Percentiles rank a stretch among this genome's conserved stretches.
These are phyloP conservation scores for Solanum tarapatanum DNA, from an alignment of 257 asterid genomes.

Conservation along the genomic window DNA sequence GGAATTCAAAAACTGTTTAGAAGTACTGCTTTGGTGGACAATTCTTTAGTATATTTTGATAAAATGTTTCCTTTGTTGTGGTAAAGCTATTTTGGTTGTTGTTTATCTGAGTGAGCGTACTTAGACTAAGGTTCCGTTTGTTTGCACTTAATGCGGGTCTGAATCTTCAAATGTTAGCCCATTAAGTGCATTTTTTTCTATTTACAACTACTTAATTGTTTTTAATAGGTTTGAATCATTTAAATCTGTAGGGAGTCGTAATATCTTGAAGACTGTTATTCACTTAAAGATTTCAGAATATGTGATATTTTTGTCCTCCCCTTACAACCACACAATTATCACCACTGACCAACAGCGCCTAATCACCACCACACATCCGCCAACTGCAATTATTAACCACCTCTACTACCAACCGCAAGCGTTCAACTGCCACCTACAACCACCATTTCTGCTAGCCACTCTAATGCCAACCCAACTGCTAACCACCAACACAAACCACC, in stretches of 20 bases:
- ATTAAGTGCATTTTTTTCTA: background rate
- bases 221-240: background rate
- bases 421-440: background rate
- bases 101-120: background rate
- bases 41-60: background rate
- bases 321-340: background rate
- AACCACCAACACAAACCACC: background rate
- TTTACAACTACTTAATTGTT: background rate
- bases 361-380: background rate
- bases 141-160: background rate
- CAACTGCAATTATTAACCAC: background rate
- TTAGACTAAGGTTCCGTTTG: background rate
- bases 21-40: background rate
- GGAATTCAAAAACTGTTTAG: background rate
- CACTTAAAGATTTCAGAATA: background rate
- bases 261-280: background rate
- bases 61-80: background rate
- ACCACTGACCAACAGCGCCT: background rate
- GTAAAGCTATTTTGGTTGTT: background rate
- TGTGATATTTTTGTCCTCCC: background rate
- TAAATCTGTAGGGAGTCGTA: background rate
- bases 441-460: background rate
- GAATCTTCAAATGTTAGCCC: background rate
- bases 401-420: background rate
- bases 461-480: background rate